Evolutionary conservation across 1,284 basidiomycete genomes (phyloP), one percentile per base, ranked within the genome.

Genomic region (Gomphus sp.): DNA sequence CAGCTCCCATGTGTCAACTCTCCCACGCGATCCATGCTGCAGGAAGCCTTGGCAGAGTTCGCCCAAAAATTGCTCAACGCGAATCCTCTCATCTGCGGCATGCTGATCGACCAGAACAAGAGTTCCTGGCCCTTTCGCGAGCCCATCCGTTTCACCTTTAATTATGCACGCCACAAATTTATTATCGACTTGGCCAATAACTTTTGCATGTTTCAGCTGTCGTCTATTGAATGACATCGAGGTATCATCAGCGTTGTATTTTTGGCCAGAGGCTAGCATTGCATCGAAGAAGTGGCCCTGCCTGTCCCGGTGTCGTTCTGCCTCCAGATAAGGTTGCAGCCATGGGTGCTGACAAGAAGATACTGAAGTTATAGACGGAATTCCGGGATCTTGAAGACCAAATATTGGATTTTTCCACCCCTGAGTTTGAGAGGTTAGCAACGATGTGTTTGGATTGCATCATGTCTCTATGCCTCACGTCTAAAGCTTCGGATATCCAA

Each of bases 101-200:
- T 98, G 95, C 70, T 98, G 95, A 73, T 98, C 95, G 49, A 98
- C 79, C 59, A 97, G 76, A 31, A 94, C 77, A 36, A 98, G 63
- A 0, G 66, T 63, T 16, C 54, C 55, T 12, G 45, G 25, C 51
- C 55, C 33, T 25, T n/a, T 36, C 28, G 18, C 34, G 36, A 37
- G n/a, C 57, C 49, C 57, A 16, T 47, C 52, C 54, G 4, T 62
- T 44, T 64, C 67, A 62, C 69, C 61, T 60, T 55, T 57, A 7
- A 72, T 52, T 28, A 85, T 67, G 70, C 91, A 93, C 25, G 86
- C 85, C 62, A 97, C 81, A 69, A 93, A 98, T 72, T 98, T 98
- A 61, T 75, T 72, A 70, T 98, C 95, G 16, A 97, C 83, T 68
- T 98, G 95, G 45, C 79, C 81, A 49, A 98, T 77, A 49, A 93